Evolutionary conservation across 257 asterid species (phyloP).

Genomic region (Striga asiatica): DNA sequence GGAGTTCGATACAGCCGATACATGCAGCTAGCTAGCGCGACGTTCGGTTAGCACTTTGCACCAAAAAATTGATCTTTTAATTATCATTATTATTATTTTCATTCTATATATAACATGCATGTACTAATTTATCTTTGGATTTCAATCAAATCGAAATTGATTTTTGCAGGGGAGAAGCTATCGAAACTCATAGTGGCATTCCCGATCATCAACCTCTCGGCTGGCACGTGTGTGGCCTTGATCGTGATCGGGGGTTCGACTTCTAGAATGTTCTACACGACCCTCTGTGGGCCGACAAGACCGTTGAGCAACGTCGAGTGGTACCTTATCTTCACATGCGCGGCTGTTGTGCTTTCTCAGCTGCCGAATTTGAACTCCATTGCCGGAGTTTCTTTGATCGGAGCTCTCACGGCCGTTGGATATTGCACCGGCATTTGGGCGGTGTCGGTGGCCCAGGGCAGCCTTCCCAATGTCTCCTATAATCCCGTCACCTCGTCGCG

Average conservation of each 20-base stretch:
- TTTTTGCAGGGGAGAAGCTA: conserved; percentile 26
- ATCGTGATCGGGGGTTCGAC: conserved; percentile 82
- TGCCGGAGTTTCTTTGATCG: conserved; percentile 77
- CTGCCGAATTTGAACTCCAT: conserved; percentile 86
- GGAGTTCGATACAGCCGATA: conserved; percentile 87
- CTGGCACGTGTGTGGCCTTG: conserved; percentile 70
- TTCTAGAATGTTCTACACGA: conserved; percentile 42
- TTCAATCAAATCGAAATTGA: background rate
- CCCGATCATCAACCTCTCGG: conserved; percentile 69
- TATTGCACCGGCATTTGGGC: conserved; percentile 75
- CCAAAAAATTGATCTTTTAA: background rate
- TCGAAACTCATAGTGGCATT: conserved; percentile 38
- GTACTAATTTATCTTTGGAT: background rate
- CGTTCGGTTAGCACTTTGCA: conserved; percentile 40
- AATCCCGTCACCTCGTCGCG: conserved; percentile 32
- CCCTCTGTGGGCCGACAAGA: conserved; percentile 52
- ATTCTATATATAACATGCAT: background rate
- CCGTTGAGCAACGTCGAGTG: conserved; percentile 67
- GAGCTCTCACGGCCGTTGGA: conserved; percentile 73
- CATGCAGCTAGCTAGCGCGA: conserved; percentile 66
- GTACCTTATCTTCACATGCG: conserved; percentile 79
- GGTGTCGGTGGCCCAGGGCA: conserved; percentile 56
- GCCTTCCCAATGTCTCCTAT: conserved; percentile 58
- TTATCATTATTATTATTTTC: background rate
- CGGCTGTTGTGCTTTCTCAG: conserved; percentile 70